These are phyloP conservation scores for Gaultheria prostrata DNA, from an alignment of 148 eudicot species.

Conservation along the genomic window DNA sequence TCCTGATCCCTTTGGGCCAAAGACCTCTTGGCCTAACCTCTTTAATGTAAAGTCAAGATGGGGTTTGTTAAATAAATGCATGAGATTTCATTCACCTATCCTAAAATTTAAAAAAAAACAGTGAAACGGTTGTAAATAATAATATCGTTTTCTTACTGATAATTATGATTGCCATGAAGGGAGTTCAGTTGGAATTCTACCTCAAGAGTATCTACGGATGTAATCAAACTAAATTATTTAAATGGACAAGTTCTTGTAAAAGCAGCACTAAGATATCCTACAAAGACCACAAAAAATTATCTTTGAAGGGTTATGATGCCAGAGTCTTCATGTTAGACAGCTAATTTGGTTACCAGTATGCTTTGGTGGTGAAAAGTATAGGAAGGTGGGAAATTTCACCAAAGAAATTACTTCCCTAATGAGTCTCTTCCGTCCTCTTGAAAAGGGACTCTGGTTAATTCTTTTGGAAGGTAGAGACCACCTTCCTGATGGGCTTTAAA, in stretches of 20 bases:
- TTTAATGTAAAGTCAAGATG: background rate
- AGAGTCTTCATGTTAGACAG: background rate
- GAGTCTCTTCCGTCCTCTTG: background rate
- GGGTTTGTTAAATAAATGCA: background rate
- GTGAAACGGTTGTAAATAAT: background rate
- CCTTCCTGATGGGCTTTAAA: background rate
- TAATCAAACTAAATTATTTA: background rate
- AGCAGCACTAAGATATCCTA: background rate
- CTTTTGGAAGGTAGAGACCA: background rate
- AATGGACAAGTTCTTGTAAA: background rate
- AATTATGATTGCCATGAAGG: background rate
- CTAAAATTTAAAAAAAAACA: background rate
- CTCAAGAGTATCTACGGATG: background rate
- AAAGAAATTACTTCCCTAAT: background rate
- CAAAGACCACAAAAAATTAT: background rate
- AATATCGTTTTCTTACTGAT: background rate
- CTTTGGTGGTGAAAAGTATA: background rate
- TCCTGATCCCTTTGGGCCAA: too few relatives aligned
- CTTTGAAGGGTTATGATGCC: background rate
- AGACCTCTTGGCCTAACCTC: too few relatives aligned
- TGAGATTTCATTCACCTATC: background rate
- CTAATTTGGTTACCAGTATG: background rate
- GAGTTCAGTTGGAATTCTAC: background rate
- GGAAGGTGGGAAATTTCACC: background rate
- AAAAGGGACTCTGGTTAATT: background rate